Evolutionary conservation across 1,284 basidiomycete species (phyloP).

Genomic region (Chalciporus sp.): DNA sequence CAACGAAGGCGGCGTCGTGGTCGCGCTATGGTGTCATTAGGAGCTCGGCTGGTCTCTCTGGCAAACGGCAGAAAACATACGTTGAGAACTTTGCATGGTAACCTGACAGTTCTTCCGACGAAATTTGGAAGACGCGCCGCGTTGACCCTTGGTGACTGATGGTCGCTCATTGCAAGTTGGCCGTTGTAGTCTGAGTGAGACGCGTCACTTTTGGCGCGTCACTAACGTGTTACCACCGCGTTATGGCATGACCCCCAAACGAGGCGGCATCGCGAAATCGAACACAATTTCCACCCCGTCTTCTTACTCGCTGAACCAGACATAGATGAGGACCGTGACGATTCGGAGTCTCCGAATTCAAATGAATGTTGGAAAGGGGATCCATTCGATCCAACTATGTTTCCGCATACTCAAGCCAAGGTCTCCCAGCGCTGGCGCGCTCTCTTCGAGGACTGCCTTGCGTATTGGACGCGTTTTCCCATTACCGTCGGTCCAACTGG

Average conservation of each 20-base stretch:
- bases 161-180: slow-evolving; percentile 43
- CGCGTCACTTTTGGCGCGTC: slow-evolving; percentile 9
- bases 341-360: too few relatives aligned
- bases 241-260: too few relatives aligned
- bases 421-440: not conserved
- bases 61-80: slow-evolving; percentile 36
- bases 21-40: slow-evolving; percentile 40
- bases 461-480: not conserved
- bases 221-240: too few relatives aligned
- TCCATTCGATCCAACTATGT: too few relatives aligned
- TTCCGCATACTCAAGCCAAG: too few relatives aligned
- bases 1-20: slow-evolving; percentile 60
- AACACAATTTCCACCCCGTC: too few relatives aligned
- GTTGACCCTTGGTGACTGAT: slow-evolving; percentile 66
- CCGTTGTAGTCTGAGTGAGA: slow-evolving; percentile 1
- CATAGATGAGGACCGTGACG: too few relatives aligned
- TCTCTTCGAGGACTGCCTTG: not conserved
- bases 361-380: too few relatives aligned
- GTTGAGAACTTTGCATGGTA: slow-evolving; percentile 71
- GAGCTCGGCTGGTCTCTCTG: slow-evolving; percentile 1
- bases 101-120: slow-evolving; percentile 63
- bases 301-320: too few relatives aligned
- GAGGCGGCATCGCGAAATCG: too few relatives aligned
- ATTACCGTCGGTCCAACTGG: not conserved
- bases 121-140: slow-evolving; percentile 58